Evolutionary conservation across 352 stramenopile species (phyloP).

Genomic region (Phytophthora idaei): DNA sequence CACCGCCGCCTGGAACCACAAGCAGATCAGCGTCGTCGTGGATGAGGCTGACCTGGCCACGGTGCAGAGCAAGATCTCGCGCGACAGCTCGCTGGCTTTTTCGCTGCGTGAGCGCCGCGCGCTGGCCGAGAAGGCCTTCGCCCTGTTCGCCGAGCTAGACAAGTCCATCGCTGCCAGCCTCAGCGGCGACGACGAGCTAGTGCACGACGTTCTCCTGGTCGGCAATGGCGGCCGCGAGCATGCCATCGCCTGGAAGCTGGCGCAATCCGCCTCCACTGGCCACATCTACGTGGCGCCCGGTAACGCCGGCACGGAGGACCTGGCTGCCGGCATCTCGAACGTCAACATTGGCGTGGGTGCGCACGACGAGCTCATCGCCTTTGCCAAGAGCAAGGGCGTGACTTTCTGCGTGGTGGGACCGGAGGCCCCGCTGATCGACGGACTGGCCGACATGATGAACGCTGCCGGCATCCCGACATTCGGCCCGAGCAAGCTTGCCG

Average conservation of each 20-base stretch:
- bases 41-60: constrained; percentile 62
- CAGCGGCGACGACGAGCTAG: constrained; percentile 53
- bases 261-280: constrained; percentile 72
- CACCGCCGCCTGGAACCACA: constrained; percentile 86
- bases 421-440: constrained; percentile 96
- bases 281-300: constrained; percentile 91
- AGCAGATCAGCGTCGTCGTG: constrained; percentile 84
- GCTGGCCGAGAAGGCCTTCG: constrained; percentile 84
- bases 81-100: constrained; percentile 64
- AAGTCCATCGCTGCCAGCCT: constrained; percentile 62
- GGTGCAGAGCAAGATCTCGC: constrained; percentile 64
- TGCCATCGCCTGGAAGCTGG: constrained; percentile 94
- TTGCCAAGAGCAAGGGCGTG: constrained; percentile 89
- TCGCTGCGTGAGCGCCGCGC: constrained; percentile 73
- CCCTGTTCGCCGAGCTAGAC: constrained; percentile 77
- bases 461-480: constrained; percentile 94
- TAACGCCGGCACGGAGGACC: constrained; percentile 86
- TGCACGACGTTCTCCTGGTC: constrained; percentile 92
- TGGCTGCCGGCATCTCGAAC: constrained; percentile 70
- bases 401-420: constrained; percentile 97
- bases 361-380: constrained; percentile 77
- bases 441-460: constrained; percentile 95
- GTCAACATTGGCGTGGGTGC: constrained; percentile 66
- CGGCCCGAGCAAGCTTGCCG: constrained; percentile 94
- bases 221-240: constrained; percentile 94